Base-by-base conservation (phyloP, 2,329 filamentous ascomycete species). In the Domatiomyces globalis region DNA sequence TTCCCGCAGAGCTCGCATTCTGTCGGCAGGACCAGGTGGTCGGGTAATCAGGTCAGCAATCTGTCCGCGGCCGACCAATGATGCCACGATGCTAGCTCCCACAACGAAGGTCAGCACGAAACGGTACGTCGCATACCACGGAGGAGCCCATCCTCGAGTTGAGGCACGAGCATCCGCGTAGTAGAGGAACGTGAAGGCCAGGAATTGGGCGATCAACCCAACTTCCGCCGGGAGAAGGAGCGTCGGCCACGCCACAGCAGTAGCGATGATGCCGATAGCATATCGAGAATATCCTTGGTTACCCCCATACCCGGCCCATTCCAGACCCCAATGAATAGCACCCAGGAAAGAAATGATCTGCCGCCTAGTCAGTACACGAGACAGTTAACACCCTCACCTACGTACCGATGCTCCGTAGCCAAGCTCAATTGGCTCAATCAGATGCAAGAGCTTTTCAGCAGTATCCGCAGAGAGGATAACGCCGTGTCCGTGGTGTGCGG, bases 61-160 rank as follows among this genome's bases (percentile, higher is more conserved):
- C 70, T 89, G 84, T 62, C 88, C 84, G 55, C 89, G 81, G 43
- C 87, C 87, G 56, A 95, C 77, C 58, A 95, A 72, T 56, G 80
- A 90, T 60, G 87, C 71, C 43, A 92, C 80, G 59, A 95, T 90
- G 56, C 84, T 83, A 44, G 79, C 73, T 42, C 90, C 89, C 25
- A 95, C 89, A 54, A 95, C 77, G 66, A 89, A 90, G 1, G 90
- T 95, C 60, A 95, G 75, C 7, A 94, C 83, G 68, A 95, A 95
- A 33, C 90, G 86, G 72, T 95, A 95, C 48, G 82, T 85, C 54
- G 75, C 77, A 66, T 95, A 95, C 89, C 89, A 95, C 39, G 74
- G 65, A 20, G 89, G 89, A 2, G 84, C 82, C 83, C 85, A 92
- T 58, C 88, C 89, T 43, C 74, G 73, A 49, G 77, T 75, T 7